Base-by-base conservation (phyloP, 768 basidiomycete genomes). In the Lentinula raphanica region DNA sequence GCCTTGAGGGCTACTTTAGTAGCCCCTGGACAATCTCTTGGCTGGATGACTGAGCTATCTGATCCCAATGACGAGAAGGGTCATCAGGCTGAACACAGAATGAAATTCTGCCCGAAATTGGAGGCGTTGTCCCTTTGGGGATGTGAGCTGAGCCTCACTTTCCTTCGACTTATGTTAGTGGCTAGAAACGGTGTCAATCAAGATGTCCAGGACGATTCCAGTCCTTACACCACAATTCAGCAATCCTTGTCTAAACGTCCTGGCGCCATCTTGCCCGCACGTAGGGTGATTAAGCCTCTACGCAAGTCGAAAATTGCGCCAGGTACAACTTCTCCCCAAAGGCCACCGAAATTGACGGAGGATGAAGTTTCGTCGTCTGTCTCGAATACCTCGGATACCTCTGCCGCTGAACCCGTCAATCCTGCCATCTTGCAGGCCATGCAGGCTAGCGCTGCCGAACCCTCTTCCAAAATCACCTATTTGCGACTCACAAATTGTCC, bases 101-200 rank as follows among this genome's bases (percentile, higher is more conserved):
- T 80, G 60, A 79, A 76, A 57, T 69, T 77, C 45, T 83, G 82
- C 63, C 79, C 81, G 23, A 72, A 74, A 36, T 70, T 84, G 46
- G 78, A 79, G 64, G 73, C 77, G n/a, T 68, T 83, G 32, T 72
- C 76, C 38, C 72, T 84, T 58, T 81, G 78, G 82, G 73, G 72
- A 48, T 84, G 81, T 64, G 60, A 68, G n/a, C 35, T 39, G 21
- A 23, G 39, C n/a, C 2, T 53, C n/a, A 15, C 36, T 4, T 5
- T 23, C 19, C 35, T 53, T 13, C 28, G 27, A 3, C 25, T 12
- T 5, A 53, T 53, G 51, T 15, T 53, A 23, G n/a, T 39, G 23
- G 51, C 51, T 4, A 32, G 51, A n/a, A 53, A 53, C 35, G 35
- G 39, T 53, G 36, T 36, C 2, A 36, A 12, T 17, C 36, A 36